Evolutionary conservation across 2,329 filamentous ascomycete species (phyloP).

Genomic region (Aspergillus sp.): DNA sequence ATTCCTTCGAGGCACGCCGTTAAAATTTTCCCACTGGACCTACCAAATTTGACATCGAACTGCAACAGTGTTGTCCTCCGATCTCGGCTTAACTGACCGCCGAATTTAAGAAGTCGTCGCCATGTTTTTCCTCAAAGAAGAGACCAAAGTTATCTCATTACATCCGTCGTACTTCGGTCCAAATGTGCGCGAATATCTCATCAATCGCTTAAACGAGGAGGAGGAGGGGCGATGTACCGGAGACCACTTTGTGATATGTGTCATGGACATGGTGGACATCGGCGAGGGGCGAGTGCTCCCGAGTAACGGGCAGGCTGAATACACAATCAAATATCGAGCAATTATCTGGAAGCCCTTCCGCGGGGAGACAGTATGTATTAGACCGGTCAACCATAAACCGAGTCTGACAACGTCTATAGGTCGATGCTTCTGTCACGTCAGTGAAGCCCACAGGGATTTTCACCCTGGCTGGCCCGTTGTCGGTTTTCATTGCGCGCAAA

Average conservation of each 20-base stretch:
- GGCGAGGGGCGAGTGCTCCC: slow-evolving; percentile 91
- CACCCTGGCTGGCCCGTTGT: slow-evolving; percentile 49
- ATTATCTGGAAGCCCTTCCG: slow-evolving; percentile 98
- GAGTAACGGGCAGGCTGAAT: slow-evolving; percentile 87
- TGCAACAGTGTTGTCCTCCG: neutral
- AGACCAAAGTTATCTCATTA: slow-evolving; percentile 90
- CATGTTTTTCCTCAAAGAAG: slow-evolving; percentile 99
- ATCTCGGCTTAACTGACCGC: neutral
- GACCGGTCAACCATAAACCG: slow-evolving; percentile 10
- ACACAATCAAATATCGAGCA: slow-evolving; percentile 90
- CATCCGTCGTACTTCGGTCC: slow-evolving; percentile 97
- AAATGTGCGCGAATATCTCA: slow-evolving; percentile 89
- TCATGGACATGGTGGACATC: slow-evolving; percentile 95
- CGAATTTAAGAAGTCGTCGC: neutral
- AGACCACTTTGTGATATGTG: slow-evolving; percentile 95
- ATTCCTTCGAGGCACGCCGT: neutral
- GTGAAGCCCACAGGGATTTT: slow-evolving; percentile 89
- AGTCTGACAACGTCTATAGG: slow-evolving; percentile 54
- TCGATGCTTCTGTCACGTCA: slow-evolving; percentile 89
- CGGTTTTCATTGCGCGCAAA: slow-evolving; percentile 60
- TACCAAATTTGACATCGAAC: neutral
- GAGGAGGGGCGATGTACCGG: slow-evolving; percentile 95
- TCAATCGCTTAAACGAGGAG: slow-evolving; percentile 83
- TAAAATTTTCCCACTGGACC: neutral
- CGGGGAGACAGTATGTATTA: slow-evolving; percentile 81